These are phyloP conservation scores for Vigna angularis DNA, from an alignment of 306 rosid genomes.

Conservation along the genomic window DNA sequence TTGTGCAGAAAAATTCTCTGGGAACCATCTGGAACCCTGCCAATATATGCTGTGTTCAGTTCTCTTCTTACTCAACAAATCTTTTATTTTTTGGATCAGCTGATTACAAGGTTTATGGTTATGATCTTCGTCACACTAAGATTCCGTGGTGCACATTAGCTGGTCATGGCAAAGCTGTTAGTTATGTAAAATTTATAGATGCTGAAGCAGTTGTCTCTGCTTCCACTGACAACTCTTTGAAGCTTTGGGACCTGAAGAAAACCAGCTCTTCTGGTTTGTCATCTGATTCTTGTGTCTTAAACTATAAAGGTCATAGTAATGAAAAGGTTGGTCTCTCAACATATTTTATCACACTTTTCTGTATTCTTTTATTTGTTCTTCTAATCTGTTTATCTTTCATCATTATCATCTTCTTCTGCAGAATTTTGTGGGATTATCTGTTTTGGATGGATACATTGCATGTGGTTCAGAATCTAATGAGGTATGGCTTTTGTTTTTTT, in stretches of 20 bases:
- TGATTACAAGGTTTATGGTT: slow-evolving; percentile 87
- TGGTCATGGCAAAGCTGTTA: slow-evolving; percentile 88
- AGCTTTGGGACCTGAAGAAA: slow-evolving; percentile 79
- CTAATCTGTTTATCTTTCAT: slow-evolving; percentile 38
- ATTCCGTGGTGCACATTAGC: slow-evolving; percentile 87
- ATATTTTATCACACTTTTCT: background rate
- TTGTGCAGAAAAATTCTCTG: slow-evolving; percentile 73
- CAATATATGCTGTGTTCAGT: slow-evolving; percentile 96
- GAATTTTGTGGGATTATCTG: slow-evolving; percentile 83
- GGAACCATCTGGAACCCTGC: slow-evolving; percentile 84
- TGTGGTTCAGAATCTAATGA: slow-evolving; percentile 88
- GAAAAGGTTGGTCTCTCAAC: slow-evolving; percentile 63
- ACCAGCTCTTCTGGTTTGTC: slow-evolving; percentile 55
- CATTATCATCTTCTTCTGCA: slow-evolving; percentile 41
- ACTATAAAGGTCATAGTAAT: slow-evolving; percentile 73
- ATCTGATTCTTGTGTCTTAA: slow-evolving; percentile 57
- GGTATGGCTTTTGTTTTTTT: slow-evolving; percentile 47
- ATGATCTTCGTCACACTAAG: slow-evolving; percentile 82
- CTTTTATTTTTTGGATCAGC: slow-evolving; percentile 87
- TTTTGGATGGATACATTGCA: slow-evolving; percentile 69
- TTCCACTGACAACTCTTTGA: slow-evolving; percentile 80
- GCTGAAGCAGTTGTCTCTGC: slow-evolving; percentile 75
- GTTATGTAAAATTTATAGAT: slow-evolving; percentile 90
- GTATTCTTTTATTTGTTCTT: slow-evolving; percentile 37
- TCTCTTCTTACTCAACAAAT: slow-evolving; percentile 80